Base-by-base conservation (phyloP, 345 rosid species). In the Eucalyptus grandis region DNA sequence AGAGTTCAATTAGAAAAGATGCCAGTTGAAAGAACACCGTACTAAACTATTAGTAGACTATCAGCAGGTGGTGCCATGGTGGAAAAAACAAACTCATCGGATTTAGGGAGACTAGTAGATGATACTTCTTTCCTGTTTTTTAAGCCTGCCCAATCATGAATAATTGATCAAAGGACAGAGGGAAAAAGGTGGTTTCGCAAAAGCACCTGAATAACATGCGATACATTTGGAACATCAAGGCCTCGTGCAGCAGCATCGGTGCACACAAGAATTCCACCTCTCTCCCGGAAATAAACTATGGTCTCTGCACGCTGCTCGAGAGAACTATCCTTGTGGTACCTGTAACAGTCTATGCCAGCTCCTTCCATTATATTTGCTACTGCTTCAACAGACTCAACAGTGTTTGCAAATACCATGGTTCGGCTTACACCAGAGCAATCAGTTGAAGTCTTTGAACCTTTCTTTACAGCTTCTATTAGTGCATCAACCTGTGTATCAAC, bases 221-320 rank as follows among this genome's bases (percentile, higher is more conserved):
- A 94, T 89, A 98, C 96, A 88, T 97, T 95, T 88, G 98, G 99
- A 91, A 98, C 95, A 90, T 98, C 99, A 90, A 98, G 94, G 89
- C 99, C 99, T 87, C 99, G 98, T 27, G 99, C 97, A 88, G 98
- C 99, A 19, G 99, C 99, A 94, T 97, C 99, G 69, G 99, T 98
- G 91, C 99, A 97, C 17, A 98, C 97, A 89, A 98, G 93, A 88
- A 96, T 91, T 90, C 99, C 98, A 49, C 99, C 98, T 40, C 94
- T 94, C 90, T 96, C 97, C 91, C 91, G 94, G 90, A 98, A 98
- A 90, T 91, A 93, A 69, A 91, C 92, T 90, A 98, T 91, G 51
- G 94, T 93, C 87, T 94, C 90, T 82, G 98, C 94, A 90, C 99
- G 97, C 49, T 96, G 97, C 56, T 97, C 98, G 34, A 97, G 93